Base-by-base conservation (phyloP, 495 filamentous ascomycete genomes). In the Tuber borchii region DNA sequence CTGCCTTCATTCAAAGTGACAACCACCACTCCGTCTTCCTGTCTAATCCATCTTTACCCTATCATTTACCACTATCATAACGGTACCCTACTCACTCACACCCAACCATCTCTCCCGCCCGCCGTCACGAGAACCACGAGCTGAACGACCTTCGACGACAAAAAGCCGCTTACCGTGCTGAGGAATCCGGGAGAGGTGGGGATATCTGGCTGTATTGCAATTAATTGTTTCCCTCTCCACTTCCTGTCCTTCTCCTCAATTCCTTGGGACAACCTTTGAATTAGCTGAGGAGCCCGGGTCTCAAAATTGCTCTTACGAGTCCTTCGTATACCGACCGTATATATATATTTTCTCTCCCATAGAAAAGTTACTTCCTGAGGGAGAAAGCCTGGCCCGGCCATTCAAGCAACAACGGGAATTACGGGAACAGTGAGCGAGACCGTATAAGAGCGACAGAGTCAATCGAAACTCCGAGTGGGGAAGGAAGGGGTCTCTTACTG, bases 121-220 rank as follows among this genome's bases (percentile, higher is more conserved):
- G n/a, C 51, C 51, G 10, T 61, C 51, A 61, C 51, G 51, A 61
- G 51, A 61, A 61, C n/a, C n/a, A 61, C 51, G 51, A 61, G 51
- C 51, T 4, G 51, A 31, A 31, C 51, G 51, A 61, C 26, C n/a
- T 61, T 61, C 22, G 14, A 61, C 51, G 51, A 61, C 51, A 61
- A 31, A 5, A 61, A 14, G 56, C 31, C 14, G 56, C 56, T 65
- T 65, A 31, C 56, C 56, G 56, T 65, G 31, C 26, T 26, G n/a
- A 17, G 19, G 34, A 31, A 34, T 17, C 26, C 26, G 17, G 34
- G 16, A 34, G 26, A 65, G 12, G 56, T 65, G 56, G 56, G 26
- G 56, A 65, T 65, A 65, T 65, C 31, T 31, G 56, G n/a, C 31
- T 31, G n/a, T 26, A 34, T 34, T 19, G 56, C 26, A n/a, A 31